Evolutionary conservation across 2,329 filamentous ascomycete species (phyloP).

Genomic region (Gnomoniopsis smithogilvyi): DNA sequence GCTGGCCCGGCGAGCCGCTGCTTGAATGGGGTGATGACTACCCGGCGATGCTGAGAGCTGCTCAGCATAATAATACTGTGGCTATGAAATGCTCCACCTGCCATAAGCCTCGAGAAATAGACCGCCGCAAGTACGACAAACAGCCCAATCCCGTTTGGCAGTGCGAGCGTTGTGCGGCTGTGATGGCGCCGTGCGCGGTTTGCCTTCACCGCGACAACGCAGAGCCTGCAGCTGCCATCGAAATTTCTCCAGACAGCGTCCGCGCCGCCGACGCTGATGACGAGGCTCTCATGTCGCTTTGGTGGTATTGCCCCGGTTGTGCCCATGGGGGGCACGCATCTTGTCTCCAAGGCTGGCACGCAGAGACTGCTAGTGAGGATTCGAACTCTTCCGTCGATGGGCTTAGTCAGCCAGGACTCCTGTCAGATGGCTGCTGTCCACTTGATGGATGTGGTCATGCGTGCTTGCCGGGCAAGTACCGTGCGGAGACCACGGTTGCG

Average conservation of each 20-base stretch:
- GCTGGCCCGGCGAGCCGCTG: conserved; percentile 48
- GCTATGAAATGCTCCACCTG: conserved; percentile 55
- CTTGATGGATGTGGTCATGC: conserved; percentile 64
- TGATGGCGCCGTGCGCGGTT: conserved; percentile 56
- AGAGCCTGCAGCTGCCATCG: conserved; percentile 26
- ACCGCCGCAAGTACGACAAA: conserved; percentile 21
- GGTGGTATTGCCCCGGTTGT: conserved; percentile 64
- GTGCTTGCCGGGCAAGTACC: conserved; percentile 56
- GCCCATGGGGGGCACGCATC: conserved; percentile 60
- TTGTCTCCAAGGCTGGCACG: conserved; percentile 60
- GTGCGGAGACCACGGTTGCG: conserved; percentile 42
- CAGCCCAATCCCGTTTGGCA: conserved; percentile 43
- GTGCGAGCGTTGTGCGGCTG: conserved; percentile 52
- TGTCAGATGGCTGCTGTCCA: conserved; percentile 58
- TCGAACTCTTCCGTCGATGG: conserved; percentile 6
- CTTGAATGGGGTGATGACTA: conserved; percentile 54
- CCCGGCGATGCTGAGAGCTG: conserved; percentile 47
- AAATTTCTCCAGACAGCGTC: neutral
- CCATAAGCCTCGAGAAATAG: conserved; percentile 51
- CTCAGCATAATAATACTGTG: conserved; percentile 53
- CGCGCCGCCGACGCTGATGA: neutral
- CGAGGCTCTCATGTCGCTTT: conserved; percentile 38
- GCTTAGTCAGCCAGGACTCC: conserved; percentile 12
- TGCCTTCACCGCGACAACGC: conserved; percentile 52
- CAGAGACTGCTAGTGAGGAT: conserved; percentile 28